These are phyloP conservation scores for Penicillium nucicola DNA, from an alignment of 495 filamentous ascomycete species.

Conservation along the genomic window DNA sequence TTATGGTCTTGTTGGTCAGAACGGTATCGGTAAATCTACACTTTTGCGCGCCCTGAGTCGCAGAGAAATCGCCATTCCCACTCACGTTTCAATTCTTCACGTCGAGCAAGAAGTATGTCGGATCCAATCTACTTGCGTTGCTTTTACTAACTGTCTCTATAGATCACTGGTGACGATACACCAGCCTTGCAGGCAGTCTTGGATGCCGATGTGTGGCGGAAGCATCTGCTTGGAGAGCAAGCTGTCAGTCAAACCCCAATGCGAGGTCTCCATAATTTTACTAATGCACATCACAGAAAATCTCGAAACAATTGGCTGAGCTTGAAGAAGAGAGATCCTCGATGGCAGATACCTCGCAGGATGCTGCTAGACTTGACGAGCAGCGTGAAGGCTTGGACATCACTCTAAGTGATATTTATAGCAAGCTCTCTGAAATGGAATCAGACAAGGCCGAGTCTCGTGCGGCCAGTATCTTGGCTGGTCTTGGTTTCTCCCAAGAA, in stretches of 20 bases:
- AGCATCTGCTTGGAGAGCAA: conserved; percentile 89
- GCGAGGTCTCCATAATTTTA: conserved; percentile 9
- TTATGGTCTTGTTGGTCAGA: conserved; percentile 97
- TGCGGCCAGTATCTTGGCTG: conserved; percentile 92
- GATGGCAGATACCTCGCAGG: conserved; percentile 82
- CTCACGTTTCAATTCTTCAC: conserved; percentile 97
- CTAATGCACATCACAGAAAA: conserved; percentile 57
- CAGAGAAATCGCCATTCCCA: conserved; percentile 90
- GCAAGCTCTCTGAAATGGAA: conserved; percentile 97
- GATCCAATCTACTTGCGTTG: neutral
- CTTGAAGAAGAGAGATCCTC: conserved; percentile 76
- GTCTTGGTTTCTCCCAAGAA: conserved; percentile 93
- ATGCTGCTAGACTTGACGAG: conserved; percentile 77
- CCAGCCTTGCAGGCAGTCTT: conserved; percentile 92
- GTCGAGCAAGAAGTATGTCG: conserved; percentile 88
- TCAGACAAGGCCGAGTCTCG: conserved; percentile 96
- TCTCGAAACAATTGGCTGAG: conserved; percentile 69
- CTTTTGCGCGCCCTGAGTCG: conserved; percentile 86
- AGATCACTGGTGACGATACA: conserved; percentile 96
- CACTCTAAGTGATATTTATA: conserved; percentile 83
- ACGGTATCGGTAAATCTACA: conserved; percentile 99
- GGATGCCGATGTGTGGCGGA: conserved; percentile 98
- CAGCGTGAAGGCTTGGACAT: conserved; percentile 87
- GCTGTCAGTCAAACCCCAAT: conserved; percentile 49
- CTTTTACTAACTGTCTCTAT: conserved; percentile 7